Evolutionary conservation across 2,329 filamentous ascomycete genomes (phyloP).

Genomic region (Akanthomyces uredinophilus): DNA sequence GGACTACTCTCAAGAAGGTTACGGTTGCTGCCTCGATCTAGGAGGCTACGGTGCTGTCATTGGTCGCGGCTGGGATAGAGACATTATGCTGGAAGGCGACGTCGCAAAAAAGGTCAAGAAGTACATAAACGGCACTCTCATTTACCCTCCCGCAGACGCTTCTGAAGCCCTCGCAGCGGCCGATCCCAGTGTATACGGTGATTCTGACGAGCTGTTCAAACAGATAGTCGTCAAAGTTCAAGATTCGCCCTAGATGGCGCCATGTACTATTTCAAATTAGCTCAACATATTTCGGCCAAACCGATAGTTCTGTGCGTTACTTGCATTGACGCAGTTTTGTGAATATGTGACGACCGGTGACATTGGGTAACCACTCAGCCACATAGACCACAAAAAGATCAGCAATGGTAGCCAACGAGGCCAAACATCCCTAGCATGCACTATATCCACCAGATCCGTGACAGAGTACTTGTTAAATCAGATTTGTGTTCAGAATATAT

Average conservation of each 20-base stretch:
- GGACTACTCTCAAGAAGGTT: conserved; percentile 27
- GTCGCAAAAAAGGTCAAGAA: conserved; percentile 29
- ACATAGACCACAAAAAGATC: no score
- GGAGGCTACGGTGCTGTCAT: conserved; percentile 28
- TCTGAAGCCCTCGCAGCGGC: conserved; percentile 23
- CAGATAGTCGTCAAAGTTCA: background rate
- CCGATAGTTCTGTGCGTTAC: no score
- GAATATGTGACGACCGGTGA: no score
- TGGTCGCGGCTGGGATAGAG: conserved; percentile 27
- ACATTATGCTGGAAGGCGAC: conserved; percentile 24
- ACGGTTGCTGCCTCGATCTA: conserved; percentile 33
- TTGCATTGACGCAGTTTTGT: no score
- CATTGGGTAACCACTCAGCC: no score
- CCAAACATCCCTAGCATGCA: no score
- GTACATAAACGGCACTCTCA: conserved; percentile 29
- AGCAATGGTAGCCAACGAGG: no score
- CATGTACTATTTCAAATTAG: background rate
- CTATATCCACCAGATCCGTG: no score
- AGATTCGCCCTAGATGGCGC: background rate
- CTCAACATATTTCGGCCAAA: background rate
- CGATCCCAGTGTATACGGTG: conserved; percentile 16
- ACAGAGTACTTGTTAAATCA: no score
- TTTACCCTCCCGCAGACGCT: conserved; percentile 28
- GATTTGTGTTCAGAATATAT: background rate
- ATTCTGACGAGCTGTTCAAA: conserved; percentile 13